Evolutionary conservation across 2,329 filamentous ascomycete species (phyloP).

Genomic region (Trematosphaeria pertusa): DNA sequence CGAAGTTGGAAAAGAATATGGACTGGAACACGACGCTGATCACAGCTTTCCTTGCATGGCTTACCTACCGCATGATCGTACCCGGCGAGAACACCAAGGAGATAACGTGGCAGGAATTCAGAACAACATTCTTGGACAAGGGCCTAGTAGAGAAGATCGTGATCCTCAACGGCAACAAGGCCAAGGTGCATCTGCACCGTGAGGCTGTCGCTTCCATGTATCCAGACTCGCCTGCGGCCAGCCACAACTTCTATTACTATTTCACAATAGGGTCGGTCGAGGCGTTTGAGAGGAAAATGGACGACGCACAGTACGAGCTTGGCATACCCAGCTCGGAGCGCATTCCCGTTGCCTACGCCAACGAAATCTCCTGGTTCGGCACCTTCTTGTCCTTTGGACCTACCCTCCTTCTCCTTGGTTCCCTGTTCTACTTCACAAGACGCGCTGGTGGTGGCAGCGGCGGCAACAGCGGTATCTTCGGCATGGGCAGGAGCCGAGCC

Average conservation of each 20-base stretch:
- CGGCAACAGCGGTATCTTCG: slow-evolving; percentile 82
- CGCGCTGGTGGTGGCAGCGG: slow-evolving; percentile 71
- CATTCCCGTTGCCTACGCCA: slow-evolving; percentile 88
- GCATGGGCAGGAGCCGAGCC: slow-evolving; percentile 92
- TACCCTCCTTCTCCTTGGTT: slow-evolving; percentile 83
- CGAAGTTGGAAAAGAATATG: slow-evolving; percentile 42
- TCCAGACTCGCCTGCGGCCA: slow-evolving; percentile 74
- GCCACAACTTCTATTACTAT: slow-evolving; percentile 80
- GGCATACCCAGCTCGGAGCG: slow-evolving; percentile 85
- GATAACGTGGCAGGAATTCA: slow-evolving; percentile 98
- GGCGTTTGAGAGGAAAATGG: slow-evolving; percentile 86
- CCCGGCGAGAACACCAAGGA: slow-evolving; percentile 73
- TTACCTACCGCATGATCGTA: slow-evolving; percentile 67
- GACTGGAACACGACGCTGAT: slow-evolving; percentile 65
- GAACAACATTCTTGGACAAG: slow-evolving; percentile 92
- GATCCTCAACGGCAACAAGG: slow-evolving; percentile 77
- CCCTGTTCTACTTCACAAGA: slow-evolving; percentile 79
- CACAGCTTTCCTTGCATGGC: slow-evolving; percentile 66
- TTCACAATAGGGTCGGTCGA: slow-evolving; percentile 97
- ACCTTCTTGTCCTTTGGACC: slow-evolving; percentile 84
- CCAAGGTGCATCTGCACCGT: slow-evolving; percentile 81
- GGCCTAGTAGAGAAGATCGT: slow-evolving; percentile 92
- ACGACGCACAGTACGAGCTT: slow-evolving; percentile 86
- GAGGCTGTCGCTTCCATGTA: slow-evolving; percentile 75
- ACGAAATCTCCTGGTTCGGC: slow-evolving; percentile 75